Base-by-base conservation (phyloP, 2,329 filamentous ascomycete species). In the Fusarium sp. region DNA sequence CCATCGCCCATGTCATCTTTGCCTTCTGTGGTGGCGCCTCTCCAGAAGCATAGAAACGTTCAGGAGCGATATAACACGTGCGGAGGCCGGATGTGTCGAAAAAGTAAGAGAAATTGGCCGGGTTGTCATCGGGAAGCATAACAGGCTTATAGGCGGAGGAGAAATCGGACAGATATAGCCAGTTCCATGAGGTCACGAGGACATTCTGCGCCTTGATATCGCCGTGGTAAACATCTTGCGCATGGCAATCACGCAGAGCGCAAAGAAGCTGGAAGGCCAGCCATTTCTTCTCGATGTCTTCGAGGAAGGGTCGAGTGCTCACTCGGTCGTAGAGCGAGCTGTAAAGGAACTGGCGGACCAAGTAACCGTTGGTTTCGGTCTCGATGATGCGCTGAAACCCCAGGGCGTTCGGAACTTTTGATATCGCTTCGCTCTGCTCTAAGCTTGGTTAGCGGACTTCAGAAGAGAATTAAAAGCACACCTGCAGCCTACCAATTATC, bases 251-350 rank as follows among this genome's bases (percentile, higher is more conserved):
- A 57, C 94, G 90, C 59, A 99, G 83, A 4, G 93, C 94, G 78
- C 94, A 97, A 13, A 99, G 86, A 4, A 99, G 86, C 81, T 99
- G 96, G 74, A 97, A 99, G 0, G 95, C 92, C 49, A 99, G 87
- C 96, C 96, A 99, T 82, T 97, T 97, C 85, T 97, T 98, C 79
- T 99, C 96, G 69, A 99, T 96, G 69, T 97, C 93, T 79, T 99
- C 96, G 11, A 98, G 84, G 72, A 99, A 99, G 0, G 96, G 96
- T 10, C 96, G 89, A 11, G 96, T 99, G 79, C 96, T 97, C 79
- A 99, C 89, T 53, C 96, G 92, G 81, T 99, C 96, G 81, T 99
- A 99, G 6, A 99, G 86, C 23, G 96, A 98, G 83, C 92, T 97
- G 80, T 98, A 96, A 63, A 98, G 89, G 77, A 92, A 98, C 79